Conservation (phyloP, 2,329 filamentous ascomycete genomes). For the Fusarium paranaense region DNA sequence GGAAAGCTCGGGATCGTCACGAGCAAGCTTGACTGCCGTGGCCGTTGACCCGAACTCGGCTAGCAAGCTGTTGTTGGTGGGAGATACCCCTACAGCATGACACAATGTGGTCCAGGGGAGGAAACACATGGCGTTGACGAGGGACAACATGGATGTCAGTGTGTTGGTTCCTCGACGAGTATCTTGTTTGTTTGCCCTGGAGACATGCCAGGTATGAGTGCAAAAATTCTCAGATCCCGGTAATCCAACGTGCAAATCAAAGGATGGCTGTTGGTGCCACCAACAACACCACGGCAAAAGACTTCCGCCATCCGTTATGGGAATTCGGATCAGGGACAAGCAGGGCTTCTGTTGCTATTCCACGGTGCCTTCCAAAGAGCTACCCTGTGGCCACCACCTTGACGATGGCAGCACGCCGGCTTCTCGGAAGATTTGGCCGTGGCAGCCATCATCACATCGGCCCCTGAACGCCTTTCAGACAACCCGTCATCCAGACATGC, state of each 20-base stretch:
- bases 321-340: not conserved
- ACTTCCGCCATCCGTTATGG: slow-evolving; percentile 25
- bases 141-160: slow-evolving; percentile 1
- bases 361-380: not conserved
- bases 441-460: slow-evolving; percentile 1
- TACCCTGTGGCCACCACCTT: slow-evolving; percentile 20
- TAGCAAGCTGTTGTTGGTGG: slow-evolving; percentile 6
- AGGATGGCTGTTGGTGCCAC: slow-evolving; percentile 7
- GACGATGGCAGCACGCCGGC: not conserved
- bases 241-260: not conserved
- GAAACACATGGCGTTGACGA: slow-evolving; percentile 16
- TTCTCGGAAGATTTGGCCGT: not conserved
- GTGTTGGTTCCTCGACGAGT: not conserved
- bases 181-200: slow-evolving; percentile 20
- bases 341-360: not conserved
- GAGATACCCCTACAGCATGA: slow-evolving; percentile 20
- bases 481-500: not conserved
- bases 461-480: slow-evolving; percentile 16
- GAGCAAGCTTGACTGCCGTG: slow-evolving; percentile 1
- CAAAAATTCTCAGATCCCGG: not conserved
- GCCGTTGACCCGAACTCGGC: slow-evolving; percentile 12
- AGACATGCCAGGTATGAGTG: slow-evolving; percentile 9
- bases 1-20: not conserved
- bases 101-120: slow-evolving; percentile 7
- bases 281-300: slow-evolving; percentile 12